Conservation (phyloP, 2,329 filamentous ascomycete genomes). For the Orbilia quercus region DNA sequence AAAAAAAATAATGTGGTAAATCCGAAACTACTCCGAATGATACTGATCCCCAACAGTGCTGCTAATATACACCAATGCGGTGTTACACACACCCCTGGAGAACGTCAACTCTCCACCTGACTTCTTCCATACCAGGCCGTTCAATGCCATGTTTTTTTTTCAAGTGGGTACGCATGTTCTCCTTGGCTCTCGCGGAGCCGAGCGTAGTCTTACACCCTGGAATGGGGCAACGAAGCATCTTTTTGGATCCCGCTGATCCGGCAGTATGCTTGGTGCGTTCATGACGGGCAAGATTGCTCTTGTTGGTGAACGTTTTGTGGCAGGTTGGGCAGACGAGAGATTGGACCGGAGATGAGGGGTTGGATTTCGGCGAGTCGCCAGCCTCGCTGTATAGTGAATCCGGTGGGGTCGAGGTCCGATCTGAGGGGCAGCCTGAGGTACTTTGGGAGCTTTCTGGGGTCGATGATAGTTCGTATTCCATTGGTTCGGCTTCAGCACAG, state of each 20-base stretch:
- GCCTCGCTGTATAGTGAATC: conserved; percentile 39
- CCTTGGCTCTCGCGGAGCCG: conserved; percentile 39
- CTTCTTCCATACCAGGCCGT: conserved; percentile 45
- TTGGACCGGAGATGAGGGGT: conserved; percentile 24
- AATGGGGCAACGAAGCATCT: conserved; percentile 44
- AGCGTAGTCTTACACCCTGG: conserved; percentile 51
- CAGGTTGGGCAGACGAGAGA: conserved; percentile 45
- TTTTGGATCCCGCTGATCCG: conserved; percentile 24
- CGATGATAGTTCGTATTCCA: conserved; percentile 46
- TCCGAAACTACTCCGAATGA: conserved; percentile 22
- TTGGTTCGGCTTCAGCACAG: conserved; percentile 12
- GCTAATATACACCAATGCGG: conserved; percentile 18
- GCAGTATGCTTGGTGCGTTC: conserved; percentile 46
- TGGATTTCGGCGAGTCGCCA: conserved; percentile 44
- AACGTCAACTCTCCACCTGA: conserved; percentile 51
- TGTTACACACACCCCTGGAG: conserved; percentile 42
- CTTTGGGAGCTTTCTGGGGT: conserved; percentile 33
- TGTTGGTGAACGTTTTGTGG: conserved; percentile 48
- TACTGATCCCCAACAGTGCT: conserved; percentile 28
- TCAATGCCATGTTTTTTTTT: conserved; percentile 54
- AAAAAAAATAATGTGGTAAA: conserved; percentile 5
- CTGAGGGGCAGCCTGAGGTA: conserved; percentile 16
- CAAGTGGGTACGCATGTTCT: conserved; percentile 52
- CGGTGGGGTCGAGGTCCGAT: conserved; percentile 26
- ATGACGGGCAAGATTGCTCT: conserved; percentile 52